phyloP scores from a whole-genome alignment of 1,284 basidiomycete genomes.

The Cryptococcus floricola region DNA sequence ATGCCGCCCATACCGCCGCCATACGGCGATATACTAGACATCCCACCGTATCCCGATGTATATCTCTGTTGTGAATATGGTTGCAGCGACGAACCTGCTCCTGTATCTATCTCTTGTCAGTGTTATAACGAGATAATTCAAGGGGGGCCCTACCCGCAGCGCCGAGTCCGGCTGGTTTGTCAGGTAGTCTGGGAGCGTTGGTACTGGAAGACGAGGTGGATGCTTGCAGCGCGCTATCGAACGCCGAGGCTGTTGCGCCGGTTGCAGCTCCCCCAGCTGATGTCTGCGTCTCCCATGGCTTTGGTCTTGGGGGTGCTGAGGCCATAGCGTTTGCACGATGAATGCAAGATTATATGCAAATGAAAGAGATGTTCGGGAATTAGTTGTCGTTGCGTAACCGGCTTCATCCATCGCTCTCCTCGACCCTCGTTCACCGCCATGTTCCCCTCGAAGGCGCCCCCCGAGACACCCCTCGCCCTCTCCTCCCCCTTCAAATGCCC shows the following conservation, averaged over 20 bases:
- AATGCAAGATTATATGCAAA: not conserved
- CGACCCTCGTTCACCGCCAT: not conserved
- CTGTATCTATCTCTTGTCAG: not conserved
- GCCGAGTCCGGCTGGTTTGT: constrained; percentile 33
- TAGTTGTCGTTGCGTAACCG: not conserved
- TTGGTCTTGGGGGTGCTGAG: constrained; percentile 39
- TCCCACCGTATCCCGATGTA: not conserved
- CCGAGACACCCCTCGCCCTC: constrained; percentile 6
- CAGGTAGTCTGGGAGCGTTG: constrained; percentile 36
- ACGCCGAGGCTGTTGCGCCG: constrained; percentile 10
- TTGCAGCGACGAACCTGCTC: constrained; percentile 1
- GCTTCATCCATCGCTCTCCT: not conserved
- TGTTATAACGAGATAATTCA: not conserved
- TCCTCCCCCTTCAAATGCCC: constrained; percentile 10
- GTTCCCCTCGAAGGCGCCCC: not conserved
- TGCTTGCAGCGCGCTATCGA: constrained; percentile 29
- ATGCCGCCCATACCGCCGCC: constrained; percentile 10
- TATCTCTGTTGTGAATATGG: constrained; percentile 10
- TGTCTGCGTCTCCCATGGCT: constrained; percentile 37
- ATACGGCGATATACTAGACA: constrained; percentile 14
- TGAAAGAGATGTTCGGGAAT: not conserved
- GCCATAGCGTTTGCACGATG: constrained; percentile 18
- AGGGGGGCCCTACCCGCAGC: not conserved
- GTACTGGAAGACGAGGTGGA: constrained; percentile 10
- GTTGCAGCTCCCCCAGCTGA: constrained; percentile 3